A percentile compares a stretch with the other conserved stretches of the same genome.
These are phyloP conservation scores for Puya raimondii DNA, from an alignment of 176 grass and related monocot genomes.

Conservation along the genomic window DNA sequence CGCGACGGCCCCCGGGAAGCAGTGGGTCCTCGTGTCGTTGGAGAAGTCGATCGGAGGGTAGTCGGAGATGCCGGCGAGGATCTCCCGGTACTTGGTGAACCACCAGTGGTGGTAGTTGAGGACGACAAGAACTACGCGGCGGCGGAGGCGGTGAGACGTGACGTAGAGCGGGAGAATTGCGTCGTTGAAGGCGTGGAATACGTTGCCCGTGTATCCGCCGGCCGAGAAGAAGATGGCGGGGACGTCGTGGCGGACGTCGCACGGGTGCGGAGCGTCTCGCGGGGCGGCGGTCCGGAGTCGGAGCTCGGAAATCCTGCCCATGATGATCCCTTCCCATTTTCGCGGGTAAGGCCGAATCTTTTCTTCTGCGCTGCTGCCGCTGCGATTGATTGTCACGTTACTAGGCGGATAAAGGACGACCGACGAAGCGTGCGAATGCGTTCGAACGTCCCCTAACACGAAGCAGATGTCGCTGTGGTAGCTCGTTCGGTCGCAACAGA, in stretches of 20 bases:
- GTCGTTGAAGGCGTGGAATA: constrained; percentile 69
- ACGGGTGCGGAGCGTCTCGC: constrained; percentile 13
- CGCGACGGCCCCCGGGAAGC: constrained; percentile 51
- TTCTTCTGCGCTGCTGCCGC: not conserved
- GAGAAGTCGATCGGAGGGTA: constrained; percentile 37
- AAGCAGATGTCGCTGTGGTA: not conserved
- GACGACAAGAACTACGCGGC: constrained; percentile 40
- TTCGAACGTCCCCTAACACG: not conserved
- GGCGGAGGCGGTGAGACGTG: constrained; percentile 52
- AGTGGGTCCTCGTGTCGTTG: constrained; percentile 50
- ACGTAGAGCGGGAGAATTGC: constrained; percentile 51
- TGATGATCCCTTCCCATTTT: not conserved
- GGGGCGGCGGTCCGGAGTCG: not conserved
- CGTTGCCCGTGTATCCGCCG: constrained; percentile 56
- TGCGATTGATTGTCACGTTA: not conserved
- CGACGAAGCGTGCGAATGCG: not conserved
- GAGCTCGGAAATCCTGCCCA: not conserved
- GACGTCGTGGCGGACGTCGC: constrained; percentile 58
- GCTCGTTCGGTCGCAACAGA: not conserved
- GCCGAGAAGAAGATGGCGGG: constrained; percentile 49
- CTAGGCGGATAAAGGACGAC: not conserved
- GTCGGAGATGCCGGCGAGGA: constrained; percentile 34
- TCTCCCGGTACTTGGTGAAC: constrained; percentile 39
- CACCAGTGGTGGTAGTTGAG: constrained; percentile 53
- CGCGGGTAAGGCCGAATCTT: not conserved